A percentile compares a stretch with the other conserved stretches of the same genome.
Conservation (phyloP, 257 asterid genomes). For the Orobanche coerulescens region DNA sequence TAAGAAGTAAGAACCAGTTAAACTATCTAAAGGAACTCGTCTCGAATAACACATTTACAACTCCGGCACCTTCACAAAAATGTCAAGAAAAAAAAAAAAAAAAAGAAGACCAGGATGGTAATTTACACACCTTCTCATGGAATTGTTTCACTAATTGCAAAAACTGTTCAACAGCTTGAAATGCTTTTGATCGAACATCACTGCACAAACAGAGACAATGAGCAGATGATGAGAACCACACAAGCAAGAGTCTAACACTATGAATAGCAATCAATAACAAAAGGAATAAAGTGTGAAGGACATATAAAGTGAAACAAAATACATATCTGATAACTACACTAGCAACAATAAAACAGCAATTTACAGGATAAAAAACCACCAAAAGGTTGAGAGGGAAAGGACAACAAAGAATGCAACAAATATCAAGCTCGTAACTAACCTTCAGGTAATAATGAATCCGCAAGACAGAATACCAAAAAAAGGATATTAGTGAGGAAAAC, state of each 20-base stretch:
- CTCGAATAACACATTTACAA: not conserved
- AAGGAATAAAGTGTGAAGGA: conserved; percentile 4
- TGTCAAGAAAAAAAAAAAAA: not conserved
- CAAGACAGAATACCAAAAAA: not conserved
- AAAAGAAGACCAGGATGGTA: conserved; percentile 5
- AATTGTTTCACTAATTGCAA: conserved; percentile 75
- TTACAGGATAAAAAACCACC: conserved; percentile 10
- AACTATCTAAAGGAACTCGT: not conserved
- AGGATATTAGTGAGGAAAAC: not conserved
- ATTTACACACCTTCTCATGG: conserved; percentile 60
- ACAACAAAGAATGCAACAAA: not conserved
- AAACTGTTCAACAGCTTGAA: conserved; percentile 92
- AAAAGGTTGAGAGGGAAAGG: not conserved
- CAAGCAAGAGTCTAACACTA: conserved; percentile 12
- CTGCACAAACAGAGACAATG: conserved; percentile 34
- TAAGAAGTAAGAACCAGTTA: conserved; percentile 14
- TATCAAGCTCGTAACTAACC: not conserved
- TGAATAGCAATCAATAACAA: conserved; percentile 8
- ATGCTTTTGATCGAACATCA: conserved; percentile 86
- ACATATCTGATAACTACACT: not conserved
- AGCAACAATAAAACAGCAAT: not conserved
- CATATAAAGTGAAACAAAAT: conserved; percentile 2
- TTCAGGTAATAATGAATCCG: not conserved
- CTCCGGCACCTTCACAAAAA: conserved; percentile 16
- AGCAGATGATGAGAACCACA: not conserved